Conservation (phyloP, 164 flowering plant species). For the Annona cherimola region DNA sequence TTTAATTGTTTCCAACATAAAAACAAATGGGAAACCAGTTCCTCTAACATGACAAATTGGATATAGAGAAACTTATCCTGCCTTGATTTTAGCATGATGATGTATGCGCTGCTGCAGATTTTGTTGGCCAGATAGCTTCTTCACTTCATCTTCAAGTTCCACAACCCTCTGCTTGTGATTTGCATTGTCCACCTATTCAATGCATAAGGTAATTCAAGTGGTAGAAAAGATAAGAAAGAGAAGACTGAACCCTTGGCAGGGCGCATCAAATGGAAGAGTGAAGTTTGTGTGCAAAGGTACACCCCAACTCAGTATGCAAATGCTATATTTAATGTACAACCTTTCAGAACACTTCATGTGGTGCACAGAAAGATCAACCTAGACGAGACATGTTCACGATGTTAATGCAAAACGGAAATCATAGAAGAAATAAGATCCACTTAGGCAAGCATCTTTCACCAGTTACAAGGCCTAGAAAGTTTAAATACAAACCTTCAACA, state of each 20-base stretch:
- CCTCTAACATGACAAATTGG: background rate
- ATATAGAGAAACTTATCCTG: constrained; percentile 13
- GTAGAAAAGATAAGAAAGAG: background rate
- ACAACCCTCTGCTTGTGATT: constrained; percentile 51
- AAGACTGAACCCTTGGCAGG: background rate
- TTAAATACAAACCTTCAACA: constrained; percentile 52
- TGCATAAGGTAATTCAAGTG: background rate
- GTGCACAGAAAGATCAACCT: background rate
- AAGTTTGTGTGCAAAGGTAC: background rate
- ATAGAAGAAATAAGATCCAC: background rate
- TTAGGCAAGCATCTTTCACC: background rate
- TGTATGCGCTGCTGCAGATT: constrained; percentile 91
- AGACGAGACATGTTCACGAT: background rate
- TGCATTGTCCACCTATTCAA: constrained; percentile 51
- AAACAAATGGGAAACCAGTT: background rate
- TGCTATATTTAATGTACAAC: background rate
- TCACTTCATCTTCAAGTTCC: constrained; percentile 77
- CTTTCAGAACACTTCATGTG: background rate
- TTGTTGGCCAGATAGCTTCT: constrained; percentile 88
- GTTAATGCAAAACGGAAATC: too few relatives aligned
- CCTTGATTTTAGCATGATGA: constrained; percentile 98
- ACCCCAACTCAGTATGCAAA: background rate
- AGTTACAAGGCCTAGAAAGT: background rate
- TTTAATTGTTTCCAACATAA: background rate
- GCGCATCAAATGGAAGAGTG: background rate